Conservation (phyloP, 2,329 filamentous ascomycete species). For the Stachybotrys chlorohalonatus region DNA sequence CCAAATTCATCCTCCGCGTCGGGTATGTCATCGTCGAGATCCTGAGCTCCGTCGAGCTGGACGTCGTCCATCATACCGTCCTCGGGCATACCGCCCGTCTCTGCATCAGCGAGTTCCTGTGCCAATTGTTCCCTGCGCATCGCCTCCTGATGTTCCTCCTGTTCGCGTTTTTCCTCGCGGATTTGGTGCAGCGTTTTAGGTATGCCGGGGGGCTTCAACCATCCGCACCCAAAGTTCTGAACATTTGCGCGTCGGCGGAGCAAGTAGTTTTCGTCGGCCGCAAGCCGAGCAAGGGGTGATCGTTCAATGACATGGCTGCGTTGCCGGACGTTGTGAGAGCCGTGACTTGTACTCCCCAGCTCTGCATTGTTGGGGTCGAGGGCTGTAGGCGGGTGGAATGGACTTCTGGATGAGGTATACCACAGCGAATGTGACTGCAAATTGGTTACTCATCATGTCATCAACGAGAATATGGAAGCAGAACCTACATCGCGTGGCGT, state of each 20-base stretch:
- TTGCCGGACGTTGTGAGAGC: slow-evolving; percentile 22
- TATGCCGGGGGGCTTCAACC: slow-evolving; percentile 85
- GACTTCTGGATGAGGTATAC: slow-evolving; percentile 58
- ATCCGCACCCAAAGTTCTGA: slow-evolving; percentile 76
- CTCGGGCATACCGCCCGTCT: slow-evolving; percentile 32
- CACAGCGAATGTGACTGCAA: slow-evolving; percentile 63
- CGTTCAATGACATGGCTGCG: slow-evolving; percentile 41
- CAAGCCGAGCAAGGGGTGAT: slow-evolving; percentile 59
- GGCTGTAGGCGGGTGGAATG: slow-evolving; percentile 24
- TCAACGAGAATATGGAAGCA: not conserved
- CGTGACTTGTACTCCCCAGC: slow-evolving; percentile 16
- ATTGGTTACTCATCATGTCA: not conserved
- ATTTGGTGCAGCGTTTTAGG: slow-evolving; percentile 84
- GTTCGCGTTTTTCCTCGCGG: slow-evolving; percentile 81
- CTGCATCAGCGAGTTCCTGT: slow-evolving; percentile 65
- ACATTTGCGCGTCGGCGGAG: slow-evolving; percentile 72
- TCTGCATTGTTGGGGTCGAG: slow-evolving; percentile 21
- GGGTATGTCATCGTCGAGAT: slow-evolving; percentile 67
- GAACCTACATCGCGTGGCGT: slow-evolving; percentile 59
- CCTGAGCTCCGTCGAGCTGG: slow-evolving; percentile 46
- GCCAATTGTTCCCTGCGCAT: slow-evolving; percentile 61
- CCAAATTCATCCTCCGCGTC: slow-evolving; percentile 52
- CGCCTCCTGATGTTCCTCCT: slow-evolving; percentile 74
- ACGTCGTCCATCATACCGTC: slow-evolving; percentile 43
- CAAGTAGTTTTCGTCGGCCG: slow-evolving; percentile 68